Evolutionary conservation across 495 filamentous ascomycete species (phyloP), one percentile per base, ranked within the genome.

Genomic region (Cryomyces antarcticus): DNA sequence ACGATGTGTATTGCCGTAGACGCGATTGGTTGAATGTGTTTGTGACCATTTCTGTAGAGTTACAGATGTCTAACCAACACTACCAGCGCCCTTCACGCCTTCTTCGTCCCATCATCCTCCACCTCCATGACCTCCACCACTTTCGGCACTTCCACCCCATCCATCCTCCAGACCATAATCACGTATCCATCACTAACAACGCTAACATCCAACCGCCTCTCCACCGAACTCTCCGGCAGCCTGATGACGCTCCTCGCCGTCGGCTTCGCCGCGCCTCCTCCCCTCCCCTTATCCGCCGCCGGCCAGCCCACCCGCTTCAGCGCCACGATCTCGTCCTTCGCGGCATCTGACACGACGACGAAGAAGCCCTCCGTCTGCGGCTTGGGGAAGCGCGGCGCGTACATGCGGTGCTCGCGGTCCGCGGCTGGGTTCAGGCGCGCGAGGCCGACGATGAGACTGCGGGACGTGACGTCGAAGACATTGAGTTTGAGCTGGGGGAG

Each of bases 301-400:
- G 65, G 69, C 85, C 88, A 96, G 0, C 75, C 77, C 0, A 85
- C 73, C 40, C 89, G 65, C 64, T 93, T 94, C 39, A 96, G 64
- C 2, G 79, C 88, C 5, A 93, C 51, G 5, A 96, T 65, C 47
- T 93, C 85, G 46, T 87, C 85, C 6, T 55, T 63, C 7, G 57
- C 59, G 1, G 68, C 59, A 47, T 84, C 73, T 4, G 72, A 69
- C 0, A 93, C 67, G 34, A 96, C 46, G 5, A 88, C 69, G 57
- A 96, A 95, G 72, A 75, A 96, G 1, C 92, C 87, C 58, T 97
- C 89, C 0, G 81, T 86, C 57, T 97, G 89, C 24, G 84, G 75
- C 60, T 97, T 97, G 0, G 89, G 92, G 62, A 89, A 96, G 4
- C 70, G 68, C 6, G 89, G 88, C 0, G 89, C 82, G 48, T 75